A percentile compares a stretch with the other conserved stretches of the same genome.
Conservation (phyloP, 2,329 filamentous ascomycete genomes). For the Verticillium alfalfae region DNA sequence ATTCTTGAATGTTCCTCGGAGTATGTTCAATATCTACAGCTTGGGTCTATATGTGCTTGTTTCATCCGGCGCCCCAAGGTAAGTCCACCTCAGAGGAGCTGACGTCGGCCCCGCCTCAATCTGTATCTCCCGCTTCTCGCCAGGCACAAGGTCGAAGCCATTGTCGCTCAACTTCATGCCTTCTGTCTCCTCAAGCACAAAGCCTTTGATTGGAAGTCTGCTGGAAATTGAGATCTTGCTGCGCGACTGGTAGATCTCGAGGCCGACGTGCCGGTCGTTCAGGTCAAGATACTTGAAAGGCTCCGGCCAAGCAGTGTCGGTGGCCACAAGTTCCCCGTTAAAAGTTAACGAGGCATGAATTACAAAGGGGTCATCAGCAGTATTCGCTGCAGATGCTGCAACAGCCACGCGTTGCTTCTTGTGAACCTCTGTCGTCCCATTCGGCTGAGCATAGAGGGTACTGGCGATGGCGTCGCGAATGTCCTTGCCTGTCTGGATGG, state of each 20-base stretch:
- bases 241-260: conserved; percentile 10
- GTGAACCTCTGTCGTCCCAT: conserved; percentile 31
- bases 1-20: background rate
- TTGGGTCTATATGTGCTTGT: background rate
- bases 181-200: conserved; percentile 45
- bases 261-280: conserved; percentile 31
- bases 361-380: conserved; percentile 36
- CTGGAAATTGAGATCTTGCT: conserved; percentile 14
- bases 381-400: conserved; percentile 17
- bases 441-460: conserved; percentile 21
- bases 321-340: conserved; percentile 32
- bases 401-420: conserved; percentile 20
- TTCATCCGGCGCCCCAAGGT: conserved; percentile 10
- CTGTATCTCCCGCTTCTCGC: conserved; percentile 20
- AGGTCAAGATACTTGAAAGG: conserved; percentile 56
- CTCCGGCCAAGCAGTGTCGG: conserved; percentile 54
- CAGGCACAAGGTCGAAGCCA: conserved; percentile 52
- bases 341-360: conserved; percentile 37
- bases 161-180: conserved; percentile 48
- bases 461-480: conserved; percentile 17
- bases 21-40: background rate
- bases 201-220: conserved; percentile 8
- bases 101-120: conserved; percentile 3
- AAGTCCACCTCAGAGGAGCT: conserved; percentile 10
- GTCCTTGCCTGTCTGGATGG: conserved; percentile 30